A percentile compares a stretch with the other conserved stretches of the same genome.
Conservation (phyloP, 2,329 filamentous ascomycete genomes). For the Pseudogymnoascus sp. region DNA sequence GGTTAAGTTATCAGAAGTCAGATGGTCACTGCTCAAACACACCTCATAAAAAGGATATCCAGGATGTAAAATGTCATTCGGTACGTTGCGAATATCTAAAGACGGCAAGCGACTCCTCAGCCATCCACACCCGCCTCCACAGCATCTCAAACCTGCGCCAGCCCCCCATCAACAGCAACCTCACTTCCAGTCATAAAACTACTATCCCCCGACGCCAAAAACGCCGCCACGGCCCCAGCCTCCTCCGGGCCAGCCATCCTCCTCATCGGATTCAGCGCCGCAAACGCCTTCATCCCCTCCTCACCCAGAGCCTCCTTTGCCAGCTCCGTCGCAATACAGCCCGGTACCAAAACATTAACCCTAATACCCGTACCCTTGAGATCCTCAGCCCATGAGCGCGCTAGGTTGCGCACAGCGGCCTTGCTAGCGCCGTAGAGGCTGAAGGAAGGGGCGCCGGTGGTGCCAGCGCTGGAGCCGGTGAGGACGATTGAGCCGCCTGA, state of each 20-base stretch:
- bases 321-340: slow-evolving; percentile 20
- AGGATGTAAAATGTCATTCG: no score
- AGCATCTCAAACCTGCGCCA: slow-evolving; percentile 13
- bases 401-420: slow-evolving; percentile 19
- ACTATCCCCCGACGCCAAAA: slow-evolving; percentile 16
- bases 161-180: slow-evolving; percentile 15
- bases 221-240: slow-evolving; percentile 15
- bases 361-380: slow-evolving; percentile 20
- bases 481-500: slow-evolving; percentile 19
- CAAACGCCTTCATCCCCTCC: slow-evolving; percentile 16
- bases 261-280: slow-evolving; percentile 13
- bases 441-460: slow-evolving; percentile 16
- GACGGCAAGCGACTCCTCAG: no score
- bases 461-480: slow-evolving; percentile 19
- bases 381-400: slow-evolving; percentile 15
- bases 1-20: no score
- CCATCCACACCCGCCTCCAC: no score
- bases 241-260: slow-evolving; percentile 17
- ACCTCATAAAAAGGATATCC: no score
- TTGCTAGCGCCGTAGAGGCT: slow-evolving; percentile 20
- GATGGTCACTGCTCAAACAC: no score
- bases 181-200: slow-evolving; percentile 18
- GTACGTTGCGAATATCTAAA: no score
- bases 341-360: slow-evolving; percentile 20
- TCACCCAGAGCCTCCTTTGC: slow-evolving; percentile 17